Evolutionary conservation across 1,284 basidiomycete species (phyloP).

Genomic region (Sporisorium exsertum): DNA sequence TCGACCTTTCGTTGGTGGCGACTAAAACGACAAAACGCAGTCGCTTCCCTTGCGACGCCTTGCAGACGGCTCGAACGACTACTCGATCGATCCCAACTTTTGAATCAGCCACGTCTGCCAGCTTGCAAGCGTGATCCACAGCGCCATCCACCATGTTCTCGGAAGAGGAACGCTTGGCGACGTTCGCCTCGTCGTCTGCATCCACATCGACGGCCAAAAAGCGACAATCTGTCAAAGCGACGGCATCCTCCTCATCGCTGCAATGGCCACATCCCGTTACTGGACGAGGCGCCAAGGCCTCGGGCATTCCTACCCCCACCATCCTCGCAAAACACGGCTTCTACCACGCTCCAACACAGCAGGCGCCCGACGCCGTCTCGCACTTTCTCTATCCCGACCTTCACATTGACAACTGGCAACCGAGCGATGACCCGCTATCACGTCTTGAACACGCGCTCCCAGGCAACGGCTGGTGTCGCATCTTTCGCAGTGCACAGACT

Average conservation of each 20-base stretch:
- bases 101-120: neutral
- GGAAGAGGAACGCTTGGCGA: slow-evolving; percentile 46
- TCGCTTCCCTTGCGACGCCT: slow-evolving; percentile 1
- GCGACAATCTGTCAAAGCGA: slow-evolving; percentile 30
- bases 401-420: slow-evolving; percentile 56
- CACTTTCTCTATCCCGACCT: slow-evolving; percentile 61
- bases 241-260: slow-evolving; percentile 14
- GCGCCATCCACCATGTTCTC: slow-evolving; percentile 30
- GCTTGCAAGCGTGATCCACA: neutral
- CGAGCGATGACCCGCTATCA: slow-evolving; percentile 56
- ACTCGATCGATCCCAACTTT: neutral
- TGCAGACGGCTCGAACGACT: neutral
- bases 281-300: slow-evolving; percentile 28
- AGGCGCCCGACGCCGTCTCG: slow-evolving; percentile 50
- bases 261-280: slow-evolving; percentile 51
- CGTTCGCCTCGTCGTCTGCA: slow-evolving; percentile 43
- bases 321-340: slow-evolving; percentile 62
- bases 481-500: slow-evolving; percentile 38
- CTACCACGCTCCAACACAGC: slow-evolving; percentile 54
- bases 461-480: slow-evolving; percentile 49
- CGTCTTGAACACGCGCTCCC: slow-evolving; percentile 42
- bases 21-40: neutral
- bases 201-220: slow-evolving; percentile 41
- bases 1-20: neutral
- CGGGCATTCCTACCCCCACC: slow-evolving; percentile 53